These are phyloP conservation scores for Onygenales sp. DNA, from an alignment of 2,329 filamentous ascomycete genomes.

Conservation along the genomic window DNA sequence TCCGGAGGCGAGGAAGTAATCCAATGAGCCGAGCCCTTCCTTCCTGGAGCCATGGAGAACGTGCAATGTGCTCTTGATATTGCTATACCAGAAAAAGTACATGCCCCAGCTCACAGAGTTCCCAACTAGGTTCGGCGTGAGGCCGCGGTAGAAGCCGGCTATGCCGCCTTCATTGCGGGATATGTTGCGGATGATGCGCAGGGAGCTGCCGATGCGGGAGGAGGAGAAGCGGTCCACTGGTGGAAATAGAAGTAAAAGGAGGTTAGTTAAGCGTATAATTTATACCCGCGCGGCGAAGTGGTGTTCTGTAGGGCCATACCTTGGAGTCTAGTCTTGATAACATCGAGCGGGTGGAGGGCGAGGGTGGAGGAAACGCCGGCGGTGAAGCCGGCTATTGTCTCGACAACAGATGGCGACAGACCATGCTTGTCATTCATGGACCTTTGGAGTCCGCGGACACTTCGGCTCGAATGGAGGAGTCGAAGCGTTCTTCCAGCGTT, in stretches of 20 bases:
- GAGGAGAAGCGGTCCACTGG: constrained; percentile 43
- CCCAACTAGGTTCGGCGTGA: constrained; percentile 82
- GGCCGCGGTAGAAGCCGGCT: constrained; percentile 73
- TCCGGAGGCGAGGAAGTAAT: constrained; percentile 74
- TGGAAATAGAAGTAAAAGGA: constrained; percentile 20
- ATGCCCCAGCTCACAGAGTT: constrained; percentile 85
- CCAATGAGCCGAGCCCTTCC: constrained; percentile 39
- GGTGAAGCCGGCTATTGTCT: constrained; percentile 80
- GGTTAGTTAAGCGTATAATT: neutral
- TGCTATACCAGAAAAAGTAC: constrained; percentile 73
- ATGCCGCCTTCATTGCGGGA: constrained; percentile 47
- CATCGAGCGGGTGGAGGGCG: constrained; percentile 81
- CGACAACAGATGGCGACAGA: constrained; percentile 68
- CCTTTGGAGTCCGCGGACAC: constrained; percentile 6
- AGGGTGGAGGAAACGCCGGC: constrained; percentile 82
- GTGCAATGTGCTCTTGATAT: constrained; percentile 47
- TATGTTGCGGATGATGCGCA: constrained; percentile 44
- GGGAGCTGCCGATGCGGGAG: constrained; percentile 43
- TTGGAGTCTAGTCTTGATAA: constrained; percentile 94
- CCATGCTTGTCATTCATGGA: constrained; percentile 42
- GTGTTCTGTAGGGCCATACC: constrained; percentile 42
- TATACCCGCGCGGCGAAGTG: constrained; percentile 18
- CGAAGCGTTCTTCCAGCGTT: neutral
- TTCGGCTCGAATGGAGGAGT: neutral
- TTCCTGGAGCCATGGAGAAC: constrained; percentile 23